phyloP scores from a whole-genome alignment of 2,329 filamentous ascomycete genomes.

The Sporothrix globosa region DNA sequence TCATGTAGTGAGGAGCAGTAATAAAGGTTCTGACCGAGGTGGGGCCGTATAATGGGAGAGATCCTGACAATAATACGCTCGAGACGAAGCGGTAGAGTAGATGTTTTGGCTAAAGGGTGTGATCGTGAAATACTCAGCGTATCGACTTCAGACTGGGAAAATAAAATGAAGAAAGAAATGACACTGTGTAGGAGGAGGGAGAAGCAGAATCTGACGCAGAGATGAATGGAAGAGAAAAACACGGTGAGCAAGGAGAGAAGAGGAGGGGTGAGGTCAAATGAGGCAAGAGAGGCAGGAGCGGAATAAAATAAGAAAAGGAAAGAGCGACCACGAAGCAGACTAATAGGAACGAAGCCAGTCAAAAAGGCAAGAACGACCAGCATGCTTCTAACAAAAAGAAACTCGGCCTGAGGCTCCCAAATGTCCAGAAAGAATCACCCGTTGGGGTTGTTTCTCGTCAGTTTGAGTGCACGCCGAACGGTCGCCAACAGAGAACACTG shows the following conservation, averaged over 20 bases:
- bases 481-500: conserved; percentile 20
- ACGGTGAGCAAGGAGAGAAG: conserved; percentile 1
- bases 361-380: conserved; percentile 26
- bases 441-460: conserved; percentile 1
- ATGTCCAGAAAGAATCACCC: neutral
- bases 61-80: neutral
- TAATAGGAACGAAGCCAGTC: neutral
- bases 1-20: neutral
- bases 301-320: conserved; percentile 10
- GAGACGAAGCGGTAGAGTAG: neutral
- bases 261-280: conserved; percentile 8
- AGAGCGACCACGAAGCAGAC: conserved; percentile 21
- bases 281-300: conserved; percentile 21
- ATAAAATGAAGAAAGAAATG: neutral
- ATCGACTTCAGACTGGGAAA: neutral
- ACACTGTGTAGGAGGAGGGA: neutral
- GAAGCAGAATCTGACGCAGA: neutral
- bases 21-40: neutral
- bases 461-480: conserved; percentile 7
- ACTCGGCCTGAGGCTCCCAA: conserved; percentile 20
- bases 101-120: neutral
- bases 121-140: conserved; percentile 2
- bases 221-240: neutral
- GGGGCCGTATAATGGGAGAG: neutral
- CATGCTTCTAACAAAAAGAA: conserved; percentile 7